phyloP scores from a whole-genome alignment of 495 filamentous ascomycete species.

The Cudoniella acicularis region DNA sequence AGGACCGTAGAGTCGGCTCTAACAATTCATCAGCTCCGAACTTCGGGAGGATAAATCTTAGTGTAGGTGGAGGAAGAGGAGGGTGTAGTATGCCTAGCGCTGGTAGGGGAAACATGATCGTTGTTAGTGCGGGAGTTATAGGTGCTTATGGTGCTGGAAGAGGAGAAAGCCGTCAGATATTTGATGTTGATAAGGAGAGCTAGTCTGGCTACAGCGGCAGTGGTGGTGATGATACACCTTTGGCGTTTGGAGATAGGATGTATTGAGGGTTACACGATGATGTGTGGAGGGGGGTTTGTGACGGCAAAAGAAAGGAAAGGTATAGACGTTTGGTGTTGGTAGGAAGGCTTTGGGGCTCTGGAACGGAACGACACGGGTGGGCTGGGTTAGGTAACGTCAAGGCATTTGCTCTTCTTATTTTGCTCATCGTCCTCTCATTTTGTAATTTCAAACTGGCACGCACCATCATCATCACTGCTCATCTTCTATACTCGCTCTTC shows the following conservation, averaged over 20 bases:
- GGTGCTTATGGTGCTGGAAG: not conserved
- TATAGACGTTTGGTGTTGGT: not conserved
- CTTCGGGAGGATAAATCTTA: not conserved
- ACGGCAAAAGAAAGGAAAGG: not conserved
- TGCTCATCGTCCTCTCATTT: not conserved
- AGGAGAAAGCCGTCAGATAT: constrained; percentile 38
- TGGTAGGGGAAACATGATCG: not conserved
- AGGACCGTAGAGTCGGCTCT: constrained; percentile 59
- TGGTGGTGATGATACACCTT: constrained; percentile 32
- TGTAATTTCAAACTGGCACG: not conserved
- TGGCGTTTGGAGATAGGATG: constrained; percentile 39
- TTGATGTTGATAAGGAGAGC: constrained; percentile 41
- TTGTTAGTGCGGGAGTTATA: not conserved
- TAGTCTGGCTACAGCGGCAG: constrained; percentile 29
- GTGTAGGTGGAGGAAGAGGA: constrained; percentile 1
- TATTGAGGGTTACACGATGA: constrained; percentile 25
- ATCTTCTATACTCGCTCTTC: not conserved
- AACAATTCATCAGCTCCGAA: constrained; percentile 5
- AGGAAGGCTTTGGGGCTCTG: not conserved
- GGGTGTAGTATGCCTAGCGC: constrained; percentile 11
- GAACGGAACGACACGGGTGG: too few relatives aligned
- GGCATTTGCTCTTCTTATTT: not conserved
- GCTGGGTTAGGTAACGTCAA: too few relatives aligned
- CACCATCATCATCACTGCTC: not conserved
- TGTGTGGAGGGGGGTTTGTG: not conserved